Conservation (phyloP, 83 land plant species). For the Diphasiastrum complanatum region DNA sequence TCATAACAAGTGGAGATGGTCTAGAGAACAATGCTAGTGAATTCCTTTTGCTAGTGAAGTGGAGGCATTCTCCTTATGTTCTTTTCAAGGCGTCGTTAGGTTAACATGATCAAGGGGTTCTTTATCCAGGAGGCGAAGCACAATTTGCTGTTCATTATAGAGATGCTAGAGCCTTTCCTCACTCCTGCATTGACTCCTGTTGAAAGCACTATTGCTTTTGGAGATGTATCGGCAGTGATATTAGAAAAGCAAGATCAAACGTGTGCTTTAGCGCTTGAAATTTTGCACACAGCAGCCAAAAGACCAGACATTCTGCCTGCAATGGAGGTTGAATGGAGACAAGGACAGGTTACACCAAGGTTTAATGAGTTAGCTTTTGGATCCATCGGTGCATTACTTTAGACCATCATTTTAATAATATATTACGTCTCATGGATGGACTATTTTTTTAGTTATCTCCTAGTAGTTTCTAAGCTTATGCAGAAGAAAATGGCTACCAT, state of each 20-base stretch:
- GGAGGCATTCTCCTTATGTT: too few species aligned
- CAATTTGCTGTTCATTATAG: conserved; percentile 70
- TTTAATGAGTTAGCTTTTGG: conserved; percentile 11
- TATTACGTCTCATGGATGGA: too few species aligned
- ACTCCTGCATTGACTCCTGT: conserved; percentile 53
- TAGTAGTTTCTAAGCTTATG: too few species aligned
- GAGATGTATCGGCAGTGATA: conserved; percentile 50
- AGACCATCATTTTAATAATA: too few species aligned
- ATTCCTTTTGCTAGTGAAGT: too few species aligned
- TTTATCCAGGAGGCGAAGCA: conserved; percentile 67
- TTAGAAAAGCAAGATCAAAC: conserved; percentile 52
- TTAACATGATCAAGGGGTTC: too few species aligned
- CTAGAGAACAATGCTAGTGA: too few species aligned
- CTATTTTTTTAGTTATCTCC: too few species aligned
- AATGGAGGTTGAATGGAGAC: conserved; percentile 83
- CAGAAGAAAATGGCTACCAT: too few species aligned
- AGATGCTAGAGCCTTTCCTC: conserved; percentile 86
- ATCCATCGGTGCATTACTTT: too few species aligned
- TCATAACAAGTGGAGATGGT: too few species aligned
- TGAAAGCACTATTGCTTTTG: conserved; percentile 59
- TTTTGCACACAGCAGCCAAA: conserved; percentile 55
- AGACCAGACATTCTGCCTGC: conserved; percentile 74
- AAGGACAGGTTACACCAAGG: conserved; percentile 82
- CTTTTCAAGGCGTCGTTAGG: not conserved
- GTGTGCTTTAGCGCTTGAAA: conserved; percentile 61